Conservation (phyloP, 108 stramenopile genomes). For the Nannochloropsis granulata region DNA sequence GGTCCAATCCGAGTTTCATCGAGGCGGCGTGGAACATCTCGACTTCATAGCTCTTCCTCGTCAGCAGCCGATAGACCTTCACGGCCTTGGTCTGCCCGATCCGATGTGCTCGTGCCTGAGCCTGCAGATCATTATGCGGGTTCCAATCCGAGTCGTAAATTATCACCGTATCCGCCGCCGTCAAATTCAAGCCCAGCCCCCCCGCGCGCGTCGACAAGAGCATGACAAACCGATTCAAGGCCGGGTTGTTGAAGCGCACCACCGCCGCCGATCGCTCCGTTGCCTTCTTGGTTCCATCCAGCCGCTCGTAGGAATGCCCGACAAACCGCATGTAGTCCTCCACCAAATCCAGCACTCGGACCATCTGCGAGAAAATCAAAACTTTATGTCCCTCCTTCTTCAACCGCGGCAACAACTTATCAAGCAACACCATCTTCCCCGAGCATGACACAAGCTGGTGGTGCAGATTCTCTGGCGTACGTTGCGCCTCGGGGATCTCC, state of each 20-base stretch:
- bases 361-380: conserved; percentile 92
- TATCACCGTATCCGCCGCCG: conserved; percentile 84
- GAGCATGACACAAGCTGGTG: conserved; percentile 43
- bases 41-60: conserved; percentile 88
- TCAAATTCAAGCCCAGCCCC: conserved; percentile 90
- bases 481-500: conserved; percentile 32
- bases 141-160: conserved; percentile 92
- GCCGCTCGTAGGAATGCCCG: conserved; percentile 33
- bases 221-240: conserved; percentile 70
- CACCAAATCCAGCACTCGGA: conserved; percentile 71
- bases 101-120: conserved; percentile 78
- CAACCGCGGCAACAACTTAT: conserved; percentile 88
- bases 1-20: conserved; percentile 95
- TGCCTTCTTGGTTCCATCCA: conserved; percentile 35
- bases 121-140: conserved; percentile 92
- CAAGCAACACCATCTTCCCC: conserved; percentile 91
- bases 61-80: conserved; percentile 80
- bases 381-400: conserved; percentile 73
- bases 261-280: conserved; percentile 34
- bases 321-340: conserved; percentile 73
- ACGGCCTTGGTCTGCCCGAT: conserved; percentile 94
- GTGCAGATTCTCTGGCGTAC: conserved; percentile 13
- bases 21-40: conserved; percentile 94
- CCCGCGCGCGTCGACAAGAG: conserved; percentile 82
- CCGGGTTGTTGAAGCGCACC: conserved; percentile 59